phyloP scores from a whole-genome alignment of 306 rosid species.

The Prunus salicina region DNA sequence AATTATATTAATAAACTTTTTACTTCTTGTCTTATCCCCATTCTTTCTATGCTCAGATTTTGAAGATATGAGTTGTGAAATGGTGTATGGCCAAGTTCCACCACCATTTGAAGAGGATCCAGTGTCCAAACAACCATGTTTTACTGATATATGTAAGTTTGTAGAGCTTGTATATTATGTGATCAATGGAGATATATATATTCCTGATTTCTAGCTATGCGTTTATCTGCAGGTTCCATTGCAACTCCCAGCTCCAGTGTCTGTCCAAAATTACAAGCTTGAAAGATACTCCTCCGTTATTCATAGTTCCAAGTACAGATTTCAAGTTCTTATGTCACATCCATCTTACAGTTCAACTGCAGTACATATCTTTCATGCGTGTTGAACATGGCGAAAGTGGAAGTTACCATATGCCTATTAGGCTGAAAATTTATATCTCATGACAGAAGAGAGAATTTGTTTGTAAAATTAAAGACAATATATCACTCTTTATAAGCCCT shows the following conservation, averaged over 20 bases:
- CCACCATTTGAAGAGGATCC: conserved; percentile 85
- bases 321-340: not conserved
- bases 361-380: not conserved
- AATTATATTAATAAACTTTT: too few species aligned
- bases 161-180: not conserved
- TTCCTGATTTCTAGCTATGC: conserved; percentile 20
- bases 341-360: conserved; percentile 1
- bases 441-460: not conserved
- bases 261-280: conserved; percentile 72
- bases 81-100: conserved; percentile 92
- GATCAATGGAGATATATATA: conserved; percentile 7
- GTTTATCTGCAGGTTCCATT: conserved; percentile 59
- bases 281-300: conserved; percentile 25
- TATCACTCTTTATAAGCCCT: not conserved
- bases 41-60: conserved; percentile 38
- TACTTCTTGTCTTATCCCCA: too few species aligned
- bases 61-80: conserved; percentile 97
- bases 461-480: not conserved
- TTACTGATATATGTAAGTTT: conserved; percentile 65
- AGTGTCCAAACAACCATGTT: conserved; percentile 81
- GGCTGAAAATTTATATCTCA: not conserved
- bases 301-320: conserved; percentile 10
- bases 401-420: not conserved
- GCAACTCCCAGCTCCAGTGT: conserved; percentile 49
- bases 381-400: not conserved